Percentiles rank a stretch among this genome's conserved stretches.
Conservation (phyloP, 2,329 filamentous ascomycete species). For the Cryphonectria radicalis region DNA sequence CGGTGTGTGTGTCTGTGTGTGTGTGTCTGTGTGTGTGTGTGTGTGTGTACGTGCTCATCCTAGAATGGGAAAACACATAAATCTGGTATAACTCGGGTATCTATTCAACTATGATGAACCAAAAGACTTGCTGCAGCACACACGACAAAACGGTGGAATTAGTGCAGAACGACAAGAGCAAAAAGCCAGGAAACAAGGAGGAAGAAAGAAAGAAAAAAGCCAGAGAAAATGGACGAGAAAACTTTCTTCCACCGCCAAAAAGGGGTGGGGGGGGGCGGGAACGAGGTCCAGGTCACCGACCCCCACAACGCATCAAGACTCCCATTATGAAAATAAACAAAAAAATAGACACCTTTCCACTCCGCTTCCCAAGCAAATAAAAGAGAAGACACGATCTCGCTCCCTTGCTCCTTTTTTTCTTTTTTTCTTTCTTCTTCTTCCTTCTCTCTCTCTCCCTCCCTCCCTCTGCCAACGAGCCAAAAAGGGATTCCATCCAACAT, state of each 20-base stretch:
- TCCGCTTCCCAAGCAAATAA: background rate
- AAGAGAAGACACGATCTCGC: background rate
- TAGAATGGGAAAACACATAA: conserved; percentile 1
- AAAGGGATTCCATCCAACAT: background rate
- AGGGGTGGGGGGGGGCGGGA: background rate
- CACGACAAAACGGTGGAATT: conserved; percentile 24
- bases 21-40: background rate
- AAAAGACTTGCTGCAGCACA: conserved; percentile 20
- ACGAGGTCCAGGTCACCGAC: background rate
- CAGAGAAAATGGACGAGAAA: background rate
- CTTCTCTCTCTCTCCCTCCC: background rate
- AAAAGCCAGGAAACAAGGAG: background rate
- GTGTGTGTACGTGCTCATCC: background rate
- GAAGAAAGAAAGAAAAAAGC: background rate
- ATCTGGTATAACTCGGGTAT: conserved; percentile 31
- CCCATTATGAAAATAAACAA: background rate
- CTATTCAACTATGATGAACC: conserved; percentile 28
- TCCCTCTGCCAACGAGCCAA: background rate
- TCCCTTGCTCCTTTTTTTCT: background rate
- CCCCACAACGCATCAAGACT: background rate
- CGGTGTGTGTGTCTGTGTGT: background rate
- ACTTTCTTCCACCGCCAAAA: background rate
- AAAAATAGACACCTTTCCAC: background rate
- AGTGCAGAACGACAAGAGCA: conserved; percentile 12
- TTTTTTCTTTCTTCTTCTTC: background rate